These are phyloP conservation scores for Primulina eburnea DNA, from an alignment of 257 asterid genomes.

Conservation along the genomic window DNA sequence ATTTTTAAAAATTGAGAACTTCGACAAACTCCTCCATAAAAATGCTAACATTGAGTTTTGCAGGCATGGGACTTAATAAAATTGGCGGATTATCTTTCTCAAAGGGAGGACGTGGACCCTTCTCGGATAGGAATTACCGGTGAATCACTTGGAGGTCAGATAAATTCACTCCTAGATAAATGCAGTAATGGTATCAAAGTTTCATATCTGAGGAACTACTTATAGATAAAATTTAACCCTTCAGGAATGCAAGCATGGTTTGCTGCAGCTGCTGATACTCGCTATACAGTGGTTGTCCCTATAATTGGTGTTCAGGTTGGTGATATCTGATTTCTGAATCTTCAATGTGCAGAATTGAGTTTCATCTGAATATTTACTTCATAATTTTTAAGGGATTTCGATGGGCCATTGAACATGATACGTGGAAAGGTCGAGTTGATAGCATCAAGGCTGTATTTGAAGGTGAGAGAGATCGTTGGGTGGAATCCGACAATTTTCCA, in stretches of 20 bases:
- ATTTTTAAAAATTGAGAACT: not conserved
- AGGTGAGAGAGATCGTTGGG: slow-evolving; percentile 38
- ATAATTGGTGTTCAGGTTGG: slow-evolving; percentile 89
- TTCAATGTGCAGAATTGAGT: not conserved
- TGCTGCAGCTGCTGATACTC: slow-evolving; percentile 81
- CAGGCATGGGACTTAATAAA: slow-evolving; percentile 92
- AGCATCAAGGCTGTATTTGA: slow-evolving; percentile 85
- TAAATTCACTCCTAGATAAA: slow-evolving; percentile 16
- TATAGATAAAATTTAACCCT: slow-evolving; percentile 16
- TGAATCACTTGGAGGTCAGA: slow-evolving; percentile 96
- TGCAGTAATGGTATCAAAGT: slow-evolving; percentile 2
- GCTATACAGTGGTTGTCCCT: slow-evolving; percentile 82
- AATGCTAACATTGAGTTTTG: slow-evolving; percentile 10
- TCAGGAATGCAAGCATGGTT: slow-evolving; percentile 99
- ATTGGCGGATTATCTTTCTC: slow-evolving; percentile 68
- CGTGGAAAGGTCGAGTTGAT: slow-evolving; percentile 87
- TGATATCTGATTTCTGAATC: slow-evolving; percentile 6
- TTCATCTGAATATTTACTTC: slow-evolving; percentile 10
- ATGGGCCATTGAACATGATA: slow-evolving; percentile 89
- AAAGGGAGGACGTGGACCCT: slow-evolving; percentile 78
- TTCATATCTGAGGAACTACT: slow-evolving; percentile 19
- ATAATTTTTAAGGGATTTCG: slow-evolving; percentile 57
- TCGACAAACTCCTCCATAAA: not conserved
- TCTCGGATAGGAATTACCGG: slow-evolving; percentile 85
- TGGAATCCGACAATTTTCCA: slow-evolving; percentile 6